Evolutionary conservation across 2,329 filamentous ascomycete species (phyloP).

Genomic region (Xylaria sp.): DNA sequence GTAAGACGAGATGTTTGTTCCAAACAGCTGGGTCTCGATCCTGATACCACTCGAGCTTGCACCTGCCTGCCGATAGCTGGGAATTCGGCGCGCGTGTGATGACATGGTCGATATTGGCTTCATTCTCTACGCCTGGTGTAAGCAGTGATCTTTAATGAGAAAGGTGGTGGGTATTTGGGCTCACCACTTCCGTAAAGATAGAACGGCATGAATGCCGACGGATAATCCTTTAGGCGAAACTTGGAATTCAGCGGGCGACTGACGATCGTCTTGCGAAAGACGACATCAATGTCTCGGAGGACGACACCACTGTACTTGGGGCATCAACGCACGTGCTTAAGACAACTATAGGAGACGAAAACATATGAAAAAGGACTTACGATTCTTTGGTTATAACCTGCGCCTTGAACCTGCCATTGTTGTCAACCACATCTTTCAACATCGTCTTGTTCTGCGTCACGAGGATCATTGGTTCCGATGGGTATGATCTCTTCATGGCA

Average conservation of each 20-base stretch:
- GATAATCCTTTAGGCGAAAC: constrained; percentile 52
- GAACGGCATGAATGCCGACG: constrained; percentile 54
- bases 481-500: constrained; percentile 43
- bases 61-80: constrained; percentile 48
- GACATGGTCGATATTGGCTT: constrained; percentile 57
- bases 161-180: background rate
- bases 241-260: constrained; percentile 53
- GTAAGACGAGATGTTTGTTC: constrained; percentile 46
- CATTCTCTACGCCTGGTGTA: constrained; percentile 35
- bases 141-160: background rate
- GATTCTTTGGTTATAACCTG: constrained; percentile 48
- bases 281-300: constrained; percentile 44
- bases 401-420: constrained; percentile 43
- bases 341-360: background rate
- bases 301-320: constrained; percentile 38
- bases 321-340: constrained; percentile 3
- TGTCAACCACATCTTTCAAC: constrained; percentile 42
- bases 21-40: constrained; percentile 32
- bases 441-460: constrained; percentile 44
- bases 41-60: constrained; percentile 35
- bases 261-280: constrained; percentile 45
- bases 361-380: constrained; percentile 36
- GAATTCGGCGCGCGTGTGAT: constrained; percentile 57
- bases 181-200: constrained; percentile 56
- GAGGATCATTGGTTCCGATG: constrained; percentile 46